Evolutionary conservation across 2,329 filamentous ascomycete species (phyloP).

Genomic region (Penicillium aurantiogriseum): DNA sequence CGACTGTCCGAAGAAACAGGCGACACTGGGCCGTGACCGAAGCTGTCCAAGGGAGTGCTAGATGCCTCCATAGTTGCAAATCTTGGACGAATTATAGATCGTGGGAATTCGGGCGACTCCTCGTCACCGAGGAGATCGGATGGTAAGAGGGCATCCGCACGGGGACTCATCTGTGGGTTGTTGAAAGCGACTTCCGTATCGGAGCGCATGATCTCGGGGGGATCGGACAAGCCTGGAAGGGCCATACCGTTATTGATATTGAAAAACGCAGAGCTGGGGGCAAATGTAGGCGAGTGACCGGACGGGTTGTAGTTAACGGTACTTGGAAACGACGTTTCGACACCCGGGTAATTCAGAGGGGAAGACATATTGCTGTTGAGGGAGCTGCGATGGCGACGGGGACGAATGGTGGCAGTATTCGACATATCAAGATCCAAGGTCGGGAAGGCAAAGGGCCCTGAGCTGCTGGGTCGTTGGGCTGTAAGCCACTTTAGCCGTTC

Average conservation of each 20-base stretch:
- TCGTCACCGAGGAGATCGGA: conserved; percentile 61
- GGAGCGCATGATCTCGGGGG: conserved; percentile 42
- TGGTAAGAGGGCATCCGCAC: conserved; percentile 60
- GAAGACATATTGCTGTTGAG: conserved; percentile 50
- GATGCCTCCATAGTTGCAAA: conserved; percentile 33
- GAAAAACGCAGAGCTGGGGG: conserved; percentile 55
- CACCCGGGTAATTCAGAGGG: conserved; percentile 41
- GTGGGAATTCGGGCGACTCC: conserved; percentile 40
- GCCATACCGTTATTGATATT: conserved; percentile 64
- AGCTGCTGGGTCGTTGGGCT: conserved; percentile 37
- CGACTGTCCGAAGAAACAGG: conserved; percentile 46
- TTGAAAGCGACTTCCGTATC: conserved; percentile 57
- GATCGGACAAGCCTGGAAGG: conserved; percentile 45
- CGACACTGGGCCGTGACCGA: conserved; percentile 42
- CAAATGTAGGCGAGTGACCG: conserved; percentile 53
- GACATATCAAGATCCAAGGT: conserved; percentile 44
- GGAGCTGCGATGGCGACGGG: conserved; percentile 48
- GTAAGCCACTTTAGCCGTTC: conserved; percentile 47
- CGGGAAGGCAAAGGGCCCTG: conserved; percentile 43
- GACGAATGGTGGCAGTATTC: conserved; percentile 42
- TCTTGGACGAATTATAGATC: conserved; percentile 28
- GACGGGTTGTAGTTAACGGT: conserved; percentile 50
- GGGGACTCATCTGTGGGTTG: conserved; percentile 63
- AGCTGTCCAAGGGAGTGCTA: conserved; percentile 32
- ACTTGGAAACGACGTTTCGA: conserved; percentile 42